phyloP scores from a whole-genome alignment of 225 moss, liverwort and hornwort genomes.

The Bryum argenteum region DNA sequence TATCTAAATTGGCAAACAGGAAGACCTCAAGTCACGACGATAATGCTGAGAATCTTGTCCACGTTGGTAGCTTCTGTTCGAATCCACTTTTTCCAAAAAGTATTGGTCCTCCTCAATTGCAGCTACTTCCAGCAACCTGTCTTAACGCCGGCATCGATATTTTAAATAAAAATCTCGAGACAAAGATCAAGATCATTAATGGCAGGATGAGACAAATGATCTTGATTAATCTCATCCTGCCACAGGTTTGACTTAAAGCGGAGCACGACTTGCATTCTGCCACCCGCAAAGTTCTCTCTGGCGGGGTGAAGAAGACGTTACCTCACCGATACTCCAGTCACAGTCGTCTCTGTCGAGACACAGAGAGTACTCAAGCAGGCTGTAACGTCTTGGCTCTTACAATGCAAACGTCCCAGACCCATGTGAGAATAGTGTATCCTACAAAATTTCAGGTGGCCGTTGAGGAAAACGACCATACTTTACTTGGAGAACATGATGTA shows the following conservation, averaged over 20 bases:
- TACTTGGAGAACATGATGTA: not conserved
- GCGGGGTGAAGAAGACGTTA: not conserved
- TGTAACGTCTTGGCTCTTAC: not conserved
- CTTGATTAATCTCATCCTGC: not conserved
- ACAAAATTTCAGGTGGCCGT: not conserved
- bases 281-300: not conserved
- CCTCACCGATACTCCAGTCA: not conserved
- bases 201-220: no score
- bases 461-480: conserved; percentile 13
- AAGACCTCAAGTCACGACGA: no score
- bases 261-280: not conserved
- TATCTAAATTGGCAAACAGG: no score
- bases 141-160: no score
- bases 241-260: not conserved
- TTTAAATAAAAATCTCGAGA: no score
- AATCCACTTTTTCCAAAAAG: no score
- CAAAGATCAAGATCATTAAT: no score
- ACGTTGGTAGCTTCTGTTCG: no score
- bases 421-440: not conserved
- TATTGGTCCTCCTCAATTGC: no score
- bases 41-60: no score
- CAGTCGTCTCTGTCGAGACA: conserved; percentile 4
- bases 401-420: not conserved
- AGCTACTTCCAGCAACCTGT: no score
- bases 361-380: conserved; percentile 1